phyloP scores from a whole-genome alignment of 441 rosid genomes.

The Manihot esculenta region DNA sequence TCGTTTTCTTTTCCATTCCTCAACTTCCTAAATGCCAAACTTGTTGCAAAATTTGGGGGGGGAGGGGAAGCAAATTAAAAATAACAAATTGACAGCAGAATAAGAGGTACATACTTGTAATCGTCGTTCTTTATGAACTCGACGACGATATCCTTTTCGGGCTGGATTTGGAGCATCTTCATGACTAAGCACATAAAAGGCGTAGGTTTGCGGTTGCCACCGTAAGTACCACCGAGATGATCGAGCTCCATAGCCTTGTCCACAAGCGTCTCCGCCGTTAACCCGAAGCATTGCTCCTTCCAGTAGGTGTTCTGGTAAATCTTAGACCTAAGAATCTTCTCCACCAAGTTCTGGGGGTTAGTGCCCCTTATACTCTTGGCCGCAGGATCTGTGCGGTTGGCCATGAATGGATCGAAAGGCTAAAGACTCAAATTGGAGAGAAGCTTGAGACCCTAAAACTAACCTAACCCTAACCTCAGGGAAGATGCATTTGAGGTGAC shows the following conservation, averaged over 20 bases:
- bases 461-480: neutral
- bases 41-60: neutral
- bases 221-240: constrained; percentile 80
- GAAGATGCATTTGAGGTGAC: neutral
- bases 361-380: constrained; percentile 91
- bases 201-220: constrained; percentile 87
- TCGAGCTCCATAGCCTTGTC: constrained; percentile 98
- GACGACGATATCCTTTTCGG: constrained; percentile 90
- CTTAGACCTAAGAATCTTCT: constrained; percentile 79
- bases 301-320: constrained; percentile 90
- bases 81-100: neutral
- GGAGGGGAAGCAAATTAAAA: too few species aligned
- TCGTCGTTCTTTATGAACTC: constrained; percentile 94
- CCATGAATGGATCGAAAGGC: constrained; percentile 41
- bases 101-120: constrained; percentile 53
- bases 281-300: constrained; percentile 96
- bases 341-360: constrained; percentile 90
- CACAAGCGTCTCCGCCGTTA: constrained; percentile 91
- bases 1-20: too few species aligned
- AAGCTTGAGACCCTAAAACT: neutral
- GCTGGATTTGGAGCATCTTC: constrained; percentile 98
- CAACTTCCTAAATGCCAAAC: too few species aligned
- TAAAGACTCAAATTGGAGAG: neutral
- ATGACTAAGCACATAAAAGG: constrained; percentile 83
- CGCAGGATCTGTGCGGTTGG: constrained; percentile 85